Evolutionary conservation across 768 basidiomycete species (phyloP).

Genomic region (Scleroderma bovista): DNA sequence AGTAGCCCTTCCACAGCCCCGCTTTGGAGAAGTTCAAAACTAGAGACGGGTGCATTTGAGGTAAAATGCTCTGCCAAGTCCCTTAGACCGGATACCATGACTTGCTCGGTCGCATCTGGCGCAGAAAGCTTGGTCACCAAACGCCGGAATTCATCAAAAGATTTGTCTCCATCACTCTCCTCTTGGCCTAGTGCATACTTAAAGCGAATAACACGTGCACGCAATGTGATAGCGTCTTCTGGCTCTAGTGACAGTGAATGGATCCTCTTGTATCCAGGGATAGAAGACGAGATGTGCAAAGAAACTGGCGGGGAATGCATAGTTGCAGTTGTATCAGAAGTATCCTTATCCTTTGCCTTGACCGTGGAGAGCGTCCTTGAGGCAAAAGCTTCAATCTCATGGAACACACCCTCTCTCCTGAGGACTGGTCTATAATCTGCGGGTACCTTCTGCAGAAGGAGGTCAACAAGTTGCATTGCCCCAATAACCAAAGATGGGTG

Average conservation of each 20-base stretch:
- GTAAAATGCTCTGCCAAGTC: slow-evolving; percentile 81
- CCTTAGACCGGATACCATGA: slow-evolving; percentile 53
- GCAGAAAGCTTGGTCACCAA: slow-evolving; percentile 62
- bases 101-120: slow-evolving; percentile 53
- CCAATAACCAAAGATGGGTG: slow-evolving; percentile 81
- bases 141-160: slow-evolving; percentile 56
- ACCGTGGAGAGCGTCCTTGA: slow-evolving; percentile 51
- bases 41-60: slow-evolving; percentile 77
- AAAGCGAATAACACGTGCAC: slow-evolving; percentile 86
- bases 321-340: slow-evolving; percentile 28
- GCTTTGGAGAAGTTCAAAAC: slow-evolving; percentile 92
- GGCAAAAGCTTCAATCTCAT: slow-evolving; percentile 83
- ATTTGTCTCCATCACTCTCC: slow-evolving; percentile 50
- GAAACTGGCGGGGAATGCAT: slow-evolving; percentile 28
- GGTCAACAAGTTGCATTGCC: slow-evolving; percentile 89
- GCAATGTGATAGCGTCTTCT: slow-evolving; percentile 86
- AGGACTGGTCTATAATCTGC: slow-evolving; percentile 83
- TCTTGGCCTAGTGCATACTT: slow-evolving; percentile 64
- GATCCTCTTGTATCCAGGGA: slow-evolving; percentile 65
- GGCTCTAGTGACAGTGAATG: slow-evolving; percentile 69
- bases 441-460: slow-evolving; percentile 81
- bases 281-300: slow-evolving; percentile 37
- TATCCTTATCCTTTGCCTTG: slow-evolving; percentile 43
- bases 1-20: slow-evolving; percentile 87
- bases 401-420: slow-evolving; percentile 92